Conservation (phyloP, 345 rosid species). For the Populus nigra region DNA sequence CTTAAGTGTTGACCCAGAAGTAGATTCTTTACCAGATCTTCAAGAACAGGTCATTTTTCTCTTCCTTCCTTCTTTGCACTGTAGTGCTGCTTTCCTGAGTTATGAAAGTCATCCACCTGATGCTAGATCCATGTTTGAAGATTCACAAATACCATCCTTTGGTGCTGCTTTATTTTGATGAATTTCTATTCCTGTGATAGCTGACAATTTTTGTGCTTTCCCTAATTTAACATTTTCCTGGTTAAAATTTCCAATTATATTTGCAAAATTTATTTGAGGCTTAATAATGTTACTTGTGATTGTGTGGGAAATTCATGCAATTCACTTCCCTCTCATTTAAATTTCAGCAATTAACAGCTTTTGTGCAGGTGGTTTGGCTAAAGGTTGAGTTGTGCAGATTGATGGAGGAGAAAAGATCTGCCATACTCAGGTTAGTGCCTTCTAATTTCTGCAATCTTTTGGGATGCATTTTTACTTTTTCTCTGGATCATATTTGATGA, state of each 20-base stretch:
- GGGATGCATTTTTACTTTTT: not conserved
- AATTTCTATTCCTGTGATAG: constrained; percentile 9
- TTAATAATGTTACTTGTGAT: constrained; percentile 12
- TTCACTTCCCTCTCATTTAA: constrained; percentile 36
- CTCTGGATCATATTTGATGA: not conserved
- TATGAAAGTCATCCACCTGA: constrained; percentile 5
- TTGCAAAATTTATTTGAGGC: constrained; percentile 4
- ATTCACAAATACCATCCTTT: not conserved
- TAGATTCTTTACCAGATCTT: constrained; percentile 69
- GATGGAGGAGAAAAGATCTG: constrained; percentile 85
- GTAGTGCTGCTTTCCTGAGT: constrained; percentile 10
- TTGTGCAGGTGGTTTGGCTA: constrained; percentile 79
- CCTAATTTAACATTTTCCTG: not conserved
- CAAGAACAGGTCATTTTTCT: constrained; percentile 68
- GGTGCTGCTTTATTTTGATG: not conserved
- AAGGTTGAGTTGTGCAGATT: constrained; percentile 85
- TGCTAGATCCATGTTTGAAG: not conserved
- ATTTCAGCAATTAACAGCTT: constrained; percentile 50
- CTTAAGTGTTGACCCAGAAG: constrained; percentile 40
- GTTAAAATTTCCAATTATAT: not conserved
- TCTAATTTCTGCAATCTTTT: constrained; percentile 6
- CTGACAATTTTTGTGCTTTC: constrained; percentile 4
- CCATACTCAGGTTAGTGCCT: constrained; percentile 63
- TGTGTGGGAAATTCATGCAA: constrained; percentile 1
- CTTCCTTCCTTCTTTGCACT: constrained; percentile 8